A percentile compares a stretch with the other conserved stretches of the same genome.
Evolutionary conservation across 306 rosid species (phyloP).

Genomic region (Malus fusca): DNA sequence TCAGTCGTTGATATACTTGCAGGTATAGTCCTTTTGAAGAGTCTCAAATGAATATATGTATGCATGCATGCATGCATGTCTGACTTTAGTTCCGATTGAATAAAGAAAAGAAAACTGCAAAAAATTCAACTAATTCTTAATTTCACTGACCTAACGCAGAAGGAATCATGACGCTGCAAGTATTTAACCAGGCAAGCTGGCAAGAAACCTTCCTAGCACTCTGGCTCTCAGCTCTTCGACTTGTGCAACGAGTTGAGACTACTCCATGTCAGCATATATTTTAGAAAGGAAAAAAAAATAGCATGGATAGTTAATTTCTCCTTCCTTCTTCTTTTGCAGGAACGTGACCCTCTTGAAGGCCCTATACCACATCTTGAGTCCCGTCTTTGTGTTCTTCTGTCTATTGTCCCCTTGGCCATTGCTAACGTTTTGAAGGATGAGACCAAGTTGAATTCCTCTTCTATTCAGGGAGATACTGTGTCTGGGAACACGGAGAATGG

Average conservation of each 20-base stretch:
- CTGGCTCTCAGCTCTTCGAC: constrained; percentile 87
- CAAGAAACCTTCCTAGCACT: constrained; percentile 74
- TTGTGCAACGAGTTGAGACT: constrained; percentile 81
- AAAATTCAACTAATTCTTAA: constrained; percentile 14
- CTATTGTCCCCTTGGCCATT: constrained; percentile 65
- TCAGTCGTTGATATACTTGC: constrained; percentile 56
- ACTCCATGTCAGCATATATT: constrained; percentile 24
- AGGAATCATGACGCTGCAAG: constrained; percentile 49
- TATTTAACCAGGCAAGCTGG: constrained; percentile 75
- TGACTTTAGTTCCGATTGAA: neutral
- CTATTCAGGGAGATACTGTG: constrained; percentile 12
- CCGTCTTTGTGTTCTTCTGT: constrained; percentile 60
- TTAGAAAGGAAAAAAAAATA: neutral
- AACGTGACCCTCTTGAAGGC: constrained; percentile 79
- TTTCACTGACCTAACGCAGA: constrained; percentile 48
- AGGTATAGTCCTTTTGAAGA: constrained; percentile 28
- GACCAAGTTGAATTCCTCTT: constrained; percentile 20
- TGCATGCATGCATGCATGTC: neutral
- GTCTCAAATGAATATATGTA: constrained; percentile 10
- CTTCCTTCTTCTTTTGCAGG: constrained; percentile 36
- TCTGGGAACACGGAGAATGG: constrained; percentile 23
- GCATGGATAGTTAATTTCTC: constrained; percentile 8
- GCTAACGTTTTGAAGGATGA: constrained; percentile 44
- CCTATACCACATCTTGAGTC: constrained; percentile 74
- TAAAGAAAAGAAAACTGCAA: constrained; percentile 9